Conservation (phyloP, 768 basidiomycete species). For the Mycena venus region DNA sequence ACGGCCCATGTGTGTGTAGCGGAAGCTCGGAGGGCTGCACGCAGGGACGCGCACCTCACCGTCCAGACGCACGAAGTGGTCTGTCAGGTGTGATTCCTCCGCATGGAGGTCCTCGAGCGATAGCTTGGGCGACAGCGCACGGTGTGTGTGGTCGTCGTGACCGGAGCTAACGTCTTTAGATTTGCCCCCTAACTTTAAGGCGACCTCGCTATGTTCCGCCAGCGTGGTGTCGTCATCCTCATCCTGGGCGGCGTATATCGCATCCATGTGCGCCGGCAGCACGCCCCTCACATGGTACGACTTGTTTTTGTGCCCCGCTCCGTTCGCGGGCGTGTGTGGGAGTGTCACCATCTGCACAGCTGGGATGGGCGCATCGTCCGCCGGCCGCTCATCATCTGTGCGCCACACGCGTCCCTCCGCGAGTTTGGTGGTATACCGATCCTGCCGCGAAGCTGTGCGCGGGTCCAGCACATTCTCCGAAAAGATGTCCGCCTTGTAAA, state of each 20-base stretch:
- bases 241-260: too few relatives aligned
- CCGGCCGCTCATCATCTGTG: constrained; percentile 14
- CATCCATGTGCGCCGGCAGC: too few relatives aligned
- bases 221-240: too few relatives aligned
- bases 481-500: constrained; percentile 27
- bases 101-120: constrained; percentile 3
- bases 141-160: too few relatives aligned
- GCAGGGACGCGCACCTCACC: constrained; percentile 31
- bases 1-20: constrained; percentile 28
- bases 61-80: constrained; percentile 26
- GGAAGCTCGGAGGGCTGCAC: constrained; percentile 27
- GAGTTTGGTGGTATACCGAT: constrained; percentile 14
- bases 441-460: constrained; percentile 14
- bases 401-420: constrained; percentile 23
- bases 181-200: too few relatives aligned
- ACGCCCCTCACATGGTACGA: too few relatives aligned
- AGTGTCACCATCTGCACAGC: too few relatives aligned
- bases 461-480: constrained; percentile 18
- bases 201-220: too few relatives aligned
- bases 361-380: too few relatives aligned
- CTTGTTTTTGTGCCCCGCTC: too few relatives aligned
- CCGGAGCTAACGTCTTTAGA: too few relatives aligned
- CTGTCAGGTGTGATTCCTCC: neutral
- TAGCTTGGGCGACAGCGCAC: constrained; percentile 3
- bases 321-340: too few relatives aligned